Base-by-base conservation (phyloP, 805 yeast species). In the Cyberlindnera sargentensis region DNA sequence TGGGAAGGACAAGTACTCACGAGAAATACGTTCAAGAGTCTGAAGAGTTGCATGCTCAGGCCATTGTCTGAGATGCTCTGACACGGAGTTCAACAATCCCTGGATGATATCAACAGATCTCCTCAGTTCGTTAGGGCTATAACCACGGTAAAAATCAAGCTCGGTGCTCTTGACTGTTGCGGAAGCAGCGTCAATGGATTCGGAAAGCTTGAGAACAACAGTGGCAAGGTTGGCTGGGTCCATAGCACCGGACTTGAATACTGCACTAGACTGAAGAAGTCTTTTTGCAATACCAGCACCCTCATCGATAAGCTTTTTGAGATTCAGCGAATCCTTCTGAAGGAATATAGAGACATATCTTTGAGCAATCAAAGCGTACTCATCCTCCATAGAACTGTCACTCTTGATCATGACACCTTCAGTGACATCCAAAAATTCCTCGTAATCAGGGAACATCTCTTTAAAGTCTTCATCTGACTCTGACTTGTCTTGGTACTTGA, bases 31-130 rank as follows among this genome's bases (percentile, higher is more conserved):
- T 33, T 67, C 60, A 38, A 91, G 70, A 23, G 83, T 87, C 45
- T 73, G 81, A 40, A 93, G 65, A 0, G 95, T 88, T 0, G 93
- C 93, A 67, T 95, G 96, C 55, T 95, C 99, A 0, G 98, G 97
- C 96, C 96, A 93, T 56, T 80, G 78, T 26, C 63, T 63, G 9
- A 83, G 60, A 9, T 87, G 61, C 4, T 63, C 65, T 6, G 60
- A 49, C 4, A 79, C 77, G 1, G 76, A 59, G 3, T 67, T 63
- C 55, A 71, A 66, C 4, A 82, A 56, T 5, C 58, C 65, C 30
- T 67, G 64, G 8, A 78, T 64, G 1, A 82, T 56, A 1, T 53
- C 56, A 36, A 80, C 75, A 2, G 95, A 86, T 33, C 60, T 65
- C 43, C 72, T 73, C 3, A 84, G 74, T 55, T 89, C 95, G 7